Base-by-base conservation (phyloP, 352 stramenopile genomes). In the Globisporangium uncinulatum region DNA sequence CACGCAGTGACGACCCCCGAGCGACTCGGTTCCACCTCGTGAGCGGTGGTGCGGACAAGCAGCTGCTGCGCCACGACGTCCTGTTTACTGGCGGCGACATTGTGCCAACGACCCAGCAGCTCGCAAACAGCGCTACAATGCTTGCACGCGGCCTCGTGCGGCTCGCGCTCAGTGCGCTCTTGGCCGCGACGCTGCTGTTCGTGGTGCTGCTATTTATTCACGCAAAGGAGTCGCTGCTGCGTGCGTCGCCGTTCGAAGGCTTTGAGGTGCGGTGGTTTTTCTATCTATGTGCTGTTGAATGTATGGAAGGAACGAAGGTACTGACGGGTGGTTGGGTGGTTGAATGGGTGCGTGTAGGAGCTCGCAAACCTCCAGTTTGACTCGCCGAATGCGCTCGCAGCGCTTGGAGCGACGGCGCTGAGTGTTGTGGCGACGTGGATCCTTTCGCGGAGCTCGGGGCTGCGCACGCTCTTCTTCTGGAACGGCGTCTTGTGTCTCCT, bases 21-120 rank as follows among this genome's bases (percentile, higher is more conserved):
- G 63, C 69, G 4, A 64, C 61, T 19, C 17, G 71, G 11, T 67
- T 74, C 37, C 68, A 89, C 20, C 62, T 94, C 50, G 69, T 89
- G 32, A 92, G 76, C 48, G 83, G 81, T 43, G 79, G 83, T 4
- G 83, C 83, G 14, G 83, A 94, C 66, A 94, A 92, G 65, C 73
- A 65, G 24, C 34, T 94, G 39, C 62, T 94, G 20, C 69, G 79
- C 32, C 83, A 94, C 66, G 76, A 84, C 15, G 70, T 89, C 20
- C 56, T 71, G 20, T 60, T 84, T 21, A 62, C 86, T 49, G 75
- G 74, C 50, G 81, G 81, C 24, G 62, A 79, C n/a, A 46, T 86
- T n/a, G 66, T 70, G 21, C 81, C 77, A 3, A 70, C 64, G 4
- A 19, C 74, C 32, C 61, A 75, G 46, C 69, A 70, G 10, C 36